These are phyloP conservation scores for Pharnaceum exiguum DNA, from an alignment of 148 eudicot genomes.

Conservation along the genomic window DNA sequence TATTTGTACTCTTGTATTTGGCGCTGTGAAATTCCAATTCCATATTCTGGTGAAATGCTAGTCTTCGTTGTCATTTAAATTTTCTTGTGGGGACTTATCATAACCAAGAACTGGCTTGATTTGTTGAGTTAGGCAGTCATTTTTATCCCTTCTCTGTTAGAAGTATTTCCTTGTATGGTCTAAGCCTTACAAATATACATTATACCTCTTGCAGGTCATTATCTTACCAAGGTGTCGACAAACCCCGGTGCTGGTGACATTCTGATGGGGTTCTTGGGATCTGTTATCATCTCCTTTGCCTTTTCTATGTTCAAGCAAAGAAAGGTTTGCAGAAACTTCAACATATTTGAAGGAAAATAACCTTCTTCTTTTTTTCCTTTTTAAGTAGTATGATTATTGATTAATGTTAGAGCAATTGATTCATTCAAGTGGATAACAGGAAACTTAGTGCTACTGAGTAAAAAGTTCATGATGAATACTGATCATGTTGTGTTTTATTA, in stretches of 20 bases:
- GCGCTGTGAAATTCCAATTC: too few relatives aligned
- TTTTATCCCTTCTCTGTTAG: not conserved
- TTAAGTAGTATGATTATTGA: too few relatives aligned
- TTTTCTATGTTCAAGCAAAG: slow-evolving; percentile 99
- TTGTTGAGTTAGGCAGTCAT: not conserved
- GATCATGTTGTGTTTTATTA: slow-evolving; percentile 6
- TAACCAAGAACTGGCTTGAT: too few relatives aligned
- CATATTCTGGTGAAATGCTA: too few relatives aligned
- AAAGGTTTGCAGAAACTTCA: slow-evolving; percentile 44
- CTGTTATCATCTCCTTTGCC: slow-evolving; percentile 95
- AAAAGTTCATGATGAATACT: not conserved
- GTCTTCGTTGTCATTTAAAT: too few relatives aligned
- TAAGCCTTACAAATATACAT: slow-evolving; percentile 1
- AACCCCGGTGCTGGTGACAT: slow-evolving; percentile 99
- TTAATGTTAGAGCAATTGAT: too few relatives aligned
- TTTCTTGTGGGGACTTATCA: too few relatives aligned
- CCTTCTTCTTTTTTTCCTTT: too few relatives aligned
- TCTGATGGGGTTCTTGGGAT: slow-evolving; percentile 95
- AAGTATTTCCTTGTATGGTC: not conserved
- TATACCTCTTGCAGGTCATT: slow-evolving; percentile 48
- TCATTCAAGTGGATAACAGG: too few relatives aligned
- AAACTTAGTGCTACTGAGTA: too few relatives aligned
- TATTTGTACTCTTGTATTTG: too few relatives aligned
- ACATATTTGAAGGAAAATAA: too few relatives aligned
- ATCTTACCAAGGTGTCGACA: slow-evolving; percentile 77